Conservation (phyloP, 2,329 filamentous ascomycete species). For the Aspergillus fijiensis region DNA sequence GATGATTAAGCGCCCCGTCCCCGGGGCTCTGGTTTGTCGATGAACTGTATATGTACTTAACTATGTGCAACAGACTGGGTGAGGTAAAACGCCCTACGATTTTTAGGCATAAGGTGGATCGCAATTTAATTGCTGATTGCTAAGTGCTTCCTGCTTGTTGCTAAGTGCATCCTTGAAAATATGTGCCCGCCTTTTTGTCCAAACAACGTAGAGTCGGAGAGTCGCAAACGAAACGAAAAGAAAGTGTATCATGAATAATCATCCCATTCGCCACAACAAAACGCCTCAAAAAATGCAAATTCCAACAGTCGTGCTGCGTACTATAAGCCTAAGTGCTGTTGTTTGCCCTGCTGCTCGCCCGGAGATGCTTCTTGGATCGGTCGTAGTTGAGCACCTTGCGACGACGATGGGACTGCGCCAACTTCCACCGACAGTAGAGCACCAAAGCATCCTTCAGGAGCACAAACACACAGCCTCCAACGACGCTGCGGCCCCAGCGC, state of each 20-base stretch:
- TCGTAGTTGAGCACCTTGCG: constrained; percentile 51
- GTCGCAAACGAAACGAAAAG: not conserved
- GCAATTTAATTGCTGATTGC: no score
- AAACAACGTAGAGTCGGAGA: not conserved
- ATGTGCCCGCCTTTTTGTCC: no score
- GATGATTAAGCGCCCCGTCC: not conserved
- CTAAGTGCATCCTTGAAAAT: no score
- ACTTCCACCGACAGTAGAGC: constrained; percentile 56
- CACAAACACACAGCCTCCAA: constrained; percentile 85
- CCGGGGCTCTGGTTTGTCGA: no score
- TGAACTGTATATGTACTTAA: no score
- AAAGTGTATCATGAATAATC: constrained; percentile 11
- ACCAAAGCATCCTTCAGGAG: constrained; percentile 71
- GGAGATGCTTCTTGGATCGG: constrained; percentile 39
- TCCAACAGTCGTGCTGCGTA: not conserved
- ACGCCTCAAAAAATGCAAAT: constrained; percentile 21
- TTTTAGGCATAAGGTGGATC: no score
- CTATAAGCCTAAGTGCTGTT: not conserved
- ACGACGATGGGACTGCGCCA: constrained; percentile 48
- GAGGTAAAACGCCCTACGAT: not conserved
- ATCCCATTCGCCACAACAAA: constrained; percentile 11
- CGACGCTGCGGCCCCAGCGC: constrained; percentile 83
- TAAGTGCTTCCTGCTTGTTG: no score
- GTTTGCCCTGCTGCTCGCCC: constrained; percentile 16
- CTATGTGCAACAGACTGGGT: no score